Evolutionary conservation across 2,329 filamentous ascomycete species (phyloP).

Genomic region (Scytalidium sp.): DNA sequence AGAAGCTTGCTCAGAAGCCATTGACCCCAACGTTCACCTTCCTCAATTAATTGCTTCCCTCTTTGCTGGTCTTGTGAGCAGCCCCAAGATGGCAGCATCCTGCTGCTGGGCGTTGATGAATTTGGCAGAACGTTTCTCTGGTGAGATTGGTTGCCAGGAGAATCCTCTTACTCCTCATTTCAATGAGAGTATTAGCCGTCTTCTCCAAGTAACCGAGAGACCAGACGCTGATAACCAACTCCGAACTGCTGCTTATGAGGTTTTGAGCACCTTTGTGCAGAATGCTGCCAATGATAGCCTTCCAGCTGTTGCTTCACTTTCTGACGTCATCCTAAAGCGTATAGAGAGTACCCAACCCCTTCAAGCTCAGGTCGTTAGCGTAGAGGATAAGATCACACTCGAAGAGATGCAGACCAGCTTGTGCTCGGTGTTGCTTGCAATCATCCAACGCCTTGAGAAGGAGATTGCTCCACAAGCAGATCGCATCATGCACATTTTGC

Average conservation of each 20-base stretch:
- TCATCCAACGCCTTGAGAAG: conserved; percentile 85
- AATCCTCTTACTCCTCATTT: conserved; percentile 92
- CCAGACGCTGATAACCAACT: conserved; percentile 82
- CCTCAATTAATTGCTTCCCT: conserved; percentile 82
- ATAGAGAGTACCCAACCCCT: conserved; percentile 87
- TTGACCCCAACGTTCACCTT: conserved; percentile 81
- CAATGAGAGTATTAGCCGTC: conserved; percentile 81
- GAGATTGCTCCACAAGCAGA: conserved; percentile 90
- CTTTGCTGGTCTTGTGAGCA: conserved; percentile 85
- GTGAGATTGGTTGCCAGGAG: conserved; percentile 70
- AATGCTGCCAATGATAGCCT: conserved; percentile 88
- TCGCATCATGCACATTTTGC: conserved; percentile 85
- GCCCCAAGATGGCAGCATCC: conserved; percentile 94
- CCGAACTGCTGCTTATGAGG: conserved; percentile 94
- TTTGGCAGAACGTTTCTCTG: conserved; percentile 90
- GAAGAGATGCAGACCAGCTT: conserved; percentile 98
- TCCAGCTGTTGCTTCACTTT: conserved; percentile 74
- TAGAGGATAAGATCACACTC: conserved; percentile 92
- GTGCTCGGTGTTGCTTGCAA: conserved; percentile 85
- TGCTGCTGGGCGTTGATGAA: conserved; percentile 99
- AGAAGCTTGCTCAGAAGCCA: conserved; percentile 86
- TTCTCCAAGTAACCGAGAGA: conserved; percentile 82
- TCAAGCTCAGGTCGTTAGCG: conserved; percentile 90
- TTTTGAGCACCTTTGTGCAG: conserved; percentile 90
- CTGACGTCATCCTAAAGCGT: conserved; percentile 84